Conservation (phyloP, 768 basidiomycete genomes). For the Suillus spraguei region DNA sequence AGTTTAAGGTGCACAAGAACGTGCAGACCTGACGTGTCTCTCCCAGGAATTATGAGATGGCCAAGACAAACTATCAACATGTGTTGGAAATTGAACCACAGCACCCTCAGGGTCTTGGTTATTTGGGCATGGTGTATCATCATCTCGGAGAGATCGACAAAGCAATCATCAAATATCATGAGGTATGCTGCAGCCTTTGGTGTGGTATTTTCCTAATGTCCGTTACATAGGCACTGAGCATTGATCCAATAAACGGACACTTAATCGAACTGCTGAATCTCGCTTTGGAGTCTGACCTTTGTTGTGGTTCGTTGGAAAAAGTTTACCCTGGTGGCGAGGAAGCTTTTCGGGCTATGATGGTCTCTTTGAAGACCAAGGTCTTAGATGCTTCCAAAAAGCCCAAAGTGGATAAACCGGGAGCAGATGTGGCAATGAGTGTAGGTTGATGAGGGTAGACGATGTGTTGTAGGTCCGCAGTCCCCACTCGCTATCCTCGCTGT, state of each 20-base stretch:
- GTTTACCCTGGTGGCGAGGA: slow-evolving; percentile 37
- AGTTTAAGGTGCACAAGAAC: slow-evolving; percentile 24
- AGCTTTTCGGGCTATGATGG: slow-evolving; percentile 36
- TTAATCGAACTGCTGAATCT: slow-evolving; percentile 80
- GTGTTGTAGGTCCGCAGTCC: background rate
- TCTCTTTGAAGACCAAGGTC: slow-evolving; percentile 29
- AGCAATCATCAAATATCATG: slow-evolving; percentile 91
- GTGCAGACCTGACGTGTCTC: slow-evolving; percentile 5
- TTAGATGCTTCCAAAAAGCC: slow-evolving; percentile 20
- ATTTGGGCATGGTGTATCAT: slow-evolving; percentile 89
- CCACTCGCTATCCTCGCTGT: background rate
- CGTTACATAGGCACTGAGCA: slow-evolving; percentile 62
- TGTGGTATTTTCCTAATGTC: slow-evolving; percentile 11
- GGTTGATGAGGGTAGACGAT: slow-evolving; percentile 21
- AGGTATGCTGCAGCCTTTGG: slow-evolving; percentile 50
- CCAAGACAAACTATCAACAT: slow-evolving; percentile 71
- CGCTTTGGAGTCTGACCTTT: slow-evolving; percentile 61
- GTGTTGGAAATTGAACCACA: slow-evolving; percentile 90
- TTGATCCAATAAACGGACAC: slow-evolving; percentile 83
- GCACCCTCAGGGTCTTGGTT: slow-evolving; percentile 78
- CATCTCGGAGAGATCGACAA: slow-evolving; percentile 69
- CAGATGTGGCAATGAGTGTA: slow-evolving; percentile 35
- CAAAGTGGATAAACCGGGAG: slow-evolving; percentile 16
- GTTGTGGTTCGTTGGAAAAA: slow-evolving; percentile 35
- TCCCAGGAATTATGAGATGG: slow-evolving; percentile 57